These are phyloP conservation scores for Russula foetens DNA, from an alignment of 768 basidiomycete species.

Conservation along the genomic window DNA sequence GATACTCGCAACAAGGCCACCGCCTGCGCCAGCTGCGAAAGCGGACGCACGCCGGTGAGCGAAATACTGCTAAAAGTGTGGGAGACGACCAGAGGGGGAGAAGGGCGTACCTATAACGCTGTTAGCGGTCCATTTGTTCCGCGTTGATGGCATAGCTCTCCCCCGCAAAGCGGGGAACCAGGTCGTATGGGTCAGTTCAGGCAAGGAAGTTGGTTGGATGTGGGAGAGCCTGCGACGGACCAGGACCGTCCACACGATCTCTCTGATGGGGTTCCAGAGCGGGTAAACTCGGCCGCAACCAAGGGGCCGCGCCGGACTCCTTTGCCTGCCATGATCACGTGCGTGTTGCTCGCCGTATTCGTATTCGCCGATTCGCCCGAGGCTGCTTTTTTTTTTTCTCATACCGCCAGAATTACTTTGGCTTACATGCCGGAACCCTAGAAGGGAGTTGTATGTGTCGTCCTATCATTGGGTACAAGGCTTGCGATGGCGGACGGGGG, in stretches of 20 bases:
- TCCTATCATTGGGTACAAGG: not conserved
- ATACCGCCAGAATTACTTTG: too few species aligned
- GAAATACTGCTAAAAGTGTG: not conserved
- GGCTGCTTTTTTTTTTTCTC: too few species aligned
- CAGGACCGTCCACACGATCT: not conserved
- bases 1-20: constrained; percentile 86
- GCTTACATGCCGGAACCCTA: too few species aligned
- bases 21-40: constrained; percentile 82
- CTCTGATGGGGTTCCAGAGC: not conserved
- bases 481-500: not conserved
- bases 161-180: constrained; percentile 45
- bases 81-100: not conserved
- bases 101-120: constrained; percentile 73
- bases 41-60: not conserved
- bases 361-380: not conserved
- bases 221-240: not conserved
- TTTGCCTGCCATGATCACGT: not conserved
- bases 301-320: too few species aligned
- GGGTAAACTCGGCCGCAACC: not conserved
- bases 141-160: constrained; percentile 56
- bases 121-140: constrained; percentile 60
- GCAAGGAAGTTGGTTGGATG: not conserved
- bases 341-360: not conserved
- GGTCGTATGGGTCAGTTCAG: not conserved
- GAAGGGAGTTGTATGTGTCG: not conserved